Evolutionary conservation across 768 basidiomycete species (phyloP), one percentile per base, ranked within the genome.

Genomic region (Rhizopogon rudus): DNA sequence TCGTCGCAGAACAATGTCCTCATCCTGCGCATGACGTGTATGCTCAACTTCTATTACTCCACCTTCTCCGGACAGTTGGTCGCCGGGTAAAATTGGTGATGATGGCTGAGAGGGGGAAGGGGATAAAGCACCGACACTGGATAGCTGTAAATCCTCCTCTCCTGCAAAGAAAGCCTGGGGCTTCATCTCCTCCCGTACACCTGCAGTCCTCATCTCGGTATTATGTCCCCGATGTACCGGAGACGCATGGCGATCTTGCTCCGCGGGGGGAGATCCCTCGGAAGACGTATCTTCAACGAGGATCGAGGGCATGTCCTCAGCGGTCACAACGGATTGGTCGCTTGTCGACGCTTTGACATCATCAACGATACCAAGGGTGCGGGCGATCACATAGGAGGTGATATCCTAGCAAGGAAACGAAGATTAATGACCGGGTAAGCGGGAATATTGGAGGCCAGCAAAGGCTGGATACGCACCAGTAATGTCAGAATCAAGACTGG

Each of bases 301-400:
- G 52, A 50, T 48, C 37, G 53, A 46, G 41, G 56, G 45, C 20
- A 43, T 43, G 42, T 16, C 42, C n/a, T 39, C 67, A 40, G 53
- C 55, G 22, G 70, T 65, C 42, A 67, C 60, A 40, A 52, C 50
- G 43, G 68, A 58, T 20, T 62, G 67, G 60, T 86, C 87, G 67
- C 79, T 82, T 25, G 87, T 89, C 12, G 87, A 85, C 0, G 88
- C 86, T 65, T 84, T 86, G 51, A 84, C 82, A 57, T 81, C 80
- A 68, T 90, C 88, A 59, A 88, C 79, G 52, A 89, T 78, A 35
- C 89, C 90, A 50, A 93, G 77, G 6, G 88, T 91, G 55, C 90
- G 84, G 12, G 87, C 91, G 65, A 93, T 88, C 55, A 84, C 82
- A 62, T 92, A 93, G 17, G 91, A 88, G 2, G 82, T 75, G 53